Evolutionary conservation across 805 yeast genomes (phyloP).

Genomic region (Candida manassasensis): DNA sequence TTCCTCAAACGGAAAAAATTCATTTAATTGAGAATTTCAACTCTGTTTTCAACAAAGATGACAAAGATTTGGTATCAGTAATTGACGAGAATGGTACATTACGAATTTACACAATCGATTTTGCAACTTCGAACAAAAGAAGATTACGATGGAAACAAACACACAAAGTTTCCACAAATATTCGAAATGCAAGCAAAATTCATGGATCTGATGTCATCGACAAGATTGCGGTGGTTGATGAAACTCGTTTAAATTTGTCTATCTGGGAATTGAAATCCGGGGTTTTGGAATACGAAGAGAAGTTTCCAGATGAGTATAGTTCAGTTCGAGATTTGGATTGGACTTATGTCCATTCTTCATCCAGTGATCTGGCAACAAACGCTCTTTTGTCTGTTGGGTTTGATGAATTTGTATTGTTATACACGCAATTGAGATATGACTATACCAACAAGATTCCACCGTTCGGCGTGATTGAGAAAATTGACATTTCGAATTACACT

Average conservation of each 20-base stretch:
- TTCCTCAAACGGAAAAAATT: constrained; percentile 36
- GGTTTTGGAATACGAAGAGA: constrained; percentile 59
- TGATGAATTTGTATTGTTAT: constrained; percentile 53
- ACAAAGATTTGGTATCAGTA: constrained; percentile 45
- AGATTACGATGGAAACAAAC: constrained; percentile 52
- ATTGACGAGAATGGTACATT: constrained; percentile 43
- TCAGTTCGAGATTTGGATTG: constrained; percentile 75
- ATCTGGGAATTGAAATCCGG: constrained; percentile 78
- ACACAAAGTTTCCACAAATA: constrained; percentile 50
- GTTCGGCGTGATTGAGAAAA: constrained; percentile 67
- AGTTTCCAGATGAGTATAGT: constrained; percentile 27
- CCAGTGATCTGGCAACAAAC: constrained; percentile 18
- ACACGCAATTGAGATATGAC: constrained; percentile 81
- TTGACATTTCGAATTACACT: constrained; percentile 68
- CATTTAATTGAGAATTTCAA: constrained; percentile 48
- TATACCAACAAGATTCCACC: constrained; percentile 79
- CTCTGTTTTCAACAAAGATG: constrained; percentile 17
- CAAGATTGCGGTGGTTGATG: constrained; percentile 71
- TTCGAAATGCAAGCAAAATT: constrained; percentile 46
- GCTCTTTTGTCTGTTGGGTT: constrained; percentile 82
- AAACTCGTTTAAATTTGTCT: constrained; percentile 44
- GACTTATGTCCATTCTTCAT: constrained; percentile 52
- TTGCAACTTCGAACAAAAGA: constrained; percentile 24
- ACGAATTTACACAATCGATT: constrained; percentile 9
- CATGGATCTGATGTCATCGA: constrained; percentile 68